phyloP scores from a whole-genome alignment of 202 grass and related monocot species.

The Eragrostis tef region DNA sequence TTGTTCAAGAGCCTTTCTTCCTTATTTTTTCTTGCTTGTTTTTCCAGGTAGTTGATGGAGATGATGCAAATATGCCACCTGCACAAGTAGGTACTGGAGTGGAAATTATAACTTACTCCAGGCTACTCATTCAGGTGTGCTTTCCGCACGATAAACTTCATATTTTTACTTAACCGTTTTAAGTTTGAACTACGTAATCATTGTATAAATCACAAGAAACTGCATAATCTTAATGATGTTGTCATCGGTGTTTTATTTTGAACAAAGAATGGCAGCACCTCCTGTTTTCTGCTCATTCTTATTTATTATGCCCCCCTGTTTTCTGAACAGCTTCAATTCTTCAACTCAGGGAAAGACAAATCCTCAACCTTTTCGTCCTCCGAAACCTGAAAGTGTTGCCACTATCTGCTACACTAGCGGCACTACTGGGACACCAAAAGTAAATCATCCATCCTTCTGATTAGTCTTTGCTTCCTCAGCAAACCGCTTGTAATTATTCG shows the following conservation, averaged over 20 bases:
- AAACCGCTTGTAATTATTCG: conserved; percentile 7
- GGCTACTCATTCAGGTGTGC: conserved; percentile 62
- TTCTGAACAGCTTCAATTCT: conserved; percentile 9
- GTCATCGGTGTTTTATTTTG: background rate
- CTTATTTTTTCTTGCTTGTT: conserved; percentile 11
- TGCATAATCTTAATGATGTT: too few species aligned
- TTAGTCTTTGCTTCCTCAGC: conserved; percentile 34
- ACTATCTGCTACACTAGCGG: conserved; percentile 99
- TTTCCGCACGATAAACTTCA: background rate
- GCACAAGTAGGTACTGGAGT: conserved; percentile 53
- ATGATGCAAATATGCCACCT: conserved; percentile 60
- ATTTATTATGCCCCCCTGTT: background rate
- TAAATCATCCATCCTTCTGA: conserved; percentile 42
- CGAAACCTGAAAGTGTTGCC: conserved; percentile 86
- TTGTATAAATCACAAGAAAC: too few species aligned
- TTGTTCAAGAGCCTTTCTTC: conserved; percentile 9
- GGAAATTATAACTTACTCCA: conserved; percentile 73
- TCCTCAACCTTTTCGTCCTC: conserved; percentile 70
- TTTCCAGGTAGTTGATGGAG: conserved; percentile 74
- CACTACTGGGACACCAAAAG: conserved; percentile 92
- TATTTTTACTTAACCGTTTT: background rate
- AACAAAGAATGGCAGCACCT: background rate
- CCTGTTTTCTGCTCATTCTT: conserved; percentile 31
- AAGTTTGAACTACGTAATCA: too few species aligned
- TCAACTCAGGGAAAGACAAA: conserved; percentile 64